phyloP scores from a whole-genome alignment of 768 basidiomycete genomes.

The Glaciozyma antarctica region DNA sequence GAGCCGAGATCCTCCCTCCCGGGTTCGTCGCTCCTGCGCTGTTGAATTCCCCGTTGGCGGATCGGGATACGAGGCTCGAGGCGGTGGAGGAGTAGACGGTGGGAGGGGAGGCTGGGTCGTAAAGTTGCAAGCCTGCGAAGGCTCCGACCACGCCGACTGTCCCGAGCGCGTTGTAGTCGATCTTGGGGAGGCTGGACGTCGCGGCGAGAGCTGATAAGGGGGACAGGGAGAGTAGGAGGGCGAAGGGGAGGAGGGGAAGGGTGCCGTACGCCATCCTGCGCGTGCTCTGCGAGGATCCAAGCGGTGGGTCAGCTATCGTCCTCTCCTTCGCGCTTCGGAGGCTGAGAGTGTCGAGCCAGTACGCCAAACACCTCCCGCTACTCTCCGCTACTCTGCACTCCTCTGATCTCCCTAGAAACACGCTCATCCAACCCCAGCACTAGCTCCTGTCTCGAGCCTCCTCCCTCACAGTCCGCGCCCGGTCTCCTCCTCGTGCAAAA shows the following conservation, averaged over 20 bases:
- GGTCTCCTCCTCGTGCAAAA: too few species aligned
- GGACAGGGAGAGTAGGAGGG: neutral
- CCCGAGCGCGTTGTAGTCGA: slow-evolving; percentile 79
- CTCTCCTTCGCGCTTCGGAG: too few species aligned
- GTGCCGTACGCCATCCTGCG: too few species aligned
- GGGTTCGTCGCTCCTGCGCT: slow-evolving; percentile 65
- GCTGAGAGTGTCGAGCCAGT: too few species aligned
- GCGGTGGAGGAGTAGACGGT: slow-evolving; percentile 54
- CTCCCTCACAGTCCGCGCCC: too few species aligned
- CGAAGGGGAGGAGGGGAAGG: neutral
- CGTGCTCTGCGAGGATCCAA: too few species aligned
- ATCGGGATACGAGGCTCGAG: slow-evolving; percentile 35
- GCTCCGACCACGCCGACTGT: slow-evolving; percentile 77
- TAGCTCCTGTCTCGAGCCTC: too few species aligned
- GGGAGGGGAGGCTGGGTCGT: slow-evolving; percentile 54
- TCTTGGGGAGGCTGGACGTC: slow-evolving; percentile 14
- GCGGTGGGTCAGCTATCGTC: too few species aligned
- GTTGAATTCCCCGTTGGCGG: slow-evolving; percentile 56
- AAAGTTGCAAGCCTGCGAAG: slow-evolving; percentile 76
- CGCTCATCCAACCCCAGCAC: too few species aligned
- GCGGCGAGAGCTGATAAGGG: neutral
- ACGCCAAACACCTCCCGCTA: too few species aligned
- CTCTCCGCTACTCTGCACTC: too few species aligned
- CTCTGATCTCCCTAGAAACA: too few species aligned
- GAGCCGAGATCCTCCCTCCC: slow-evolving; percentile 65